phyloP scores from a whole-genome alignment of 805 yeast genomes.

The Scheffersomyces ergatensis region DNA sequence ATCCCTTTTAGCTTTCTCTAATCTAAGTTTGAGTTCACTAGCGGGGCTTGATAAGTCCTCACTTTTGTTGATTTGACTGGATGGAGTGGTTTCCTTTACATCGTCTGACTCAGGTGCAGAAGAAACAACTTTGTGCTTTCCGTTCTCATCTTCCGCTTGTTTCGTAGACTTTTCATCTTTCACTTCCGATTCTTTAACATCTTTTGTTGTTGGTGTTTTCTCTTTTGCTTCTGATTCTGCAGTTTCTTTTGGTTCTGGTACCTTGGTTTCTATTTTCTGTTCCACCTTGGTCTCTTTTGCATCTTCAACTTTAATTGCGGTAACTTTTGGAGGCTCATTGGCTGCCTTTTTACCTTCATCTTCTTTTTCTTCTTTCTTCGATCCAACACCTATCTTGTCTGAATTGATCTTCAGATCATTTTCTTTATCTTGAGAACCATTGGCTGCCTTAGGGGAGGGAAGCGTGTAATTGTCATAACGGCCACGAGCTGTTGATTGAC shows the following conservation, averaged over 20 bases:
- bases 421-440: conserved; percentile 4
- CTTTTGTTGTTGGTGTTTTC: neutral
- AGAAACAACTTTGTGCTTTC: too few species aligned
- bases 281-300: neutral
- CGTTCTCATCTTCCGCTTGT: too few species aligned
- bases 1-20: conserved; percentile 22
- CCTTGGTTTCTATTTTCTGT: neutral
- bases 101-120: too few species aligned
- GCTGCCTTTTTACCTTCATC: conserved; percentile 1
- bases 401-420: too few species aligned
- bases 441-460: conserved; percentile 9
- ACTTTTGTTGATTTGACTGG: conserved; percentile 7
- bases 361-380: conserved; percentile 3
- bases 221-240: neutral
- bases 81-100: conserved; percentile 7
- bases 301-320: neutral
- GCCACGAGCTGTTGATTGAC: conserved; percentile 8
- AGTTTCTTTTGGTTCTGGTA: too few species aligned
- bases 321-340: neutral
- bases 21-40: conserved; percentile 9
- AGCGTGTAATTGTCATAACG: conserved; percentile 32
- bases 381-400: conserved; percentile 6
- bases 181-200: too few species aligned
- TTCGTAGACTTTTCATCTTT: too few species aligned
- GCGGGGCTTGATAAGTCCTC: neutral